phyloP scores from a whole-genome alignment of 1,139 yeast genomes.

The Scheffersomyces segobiensis region DNA sequence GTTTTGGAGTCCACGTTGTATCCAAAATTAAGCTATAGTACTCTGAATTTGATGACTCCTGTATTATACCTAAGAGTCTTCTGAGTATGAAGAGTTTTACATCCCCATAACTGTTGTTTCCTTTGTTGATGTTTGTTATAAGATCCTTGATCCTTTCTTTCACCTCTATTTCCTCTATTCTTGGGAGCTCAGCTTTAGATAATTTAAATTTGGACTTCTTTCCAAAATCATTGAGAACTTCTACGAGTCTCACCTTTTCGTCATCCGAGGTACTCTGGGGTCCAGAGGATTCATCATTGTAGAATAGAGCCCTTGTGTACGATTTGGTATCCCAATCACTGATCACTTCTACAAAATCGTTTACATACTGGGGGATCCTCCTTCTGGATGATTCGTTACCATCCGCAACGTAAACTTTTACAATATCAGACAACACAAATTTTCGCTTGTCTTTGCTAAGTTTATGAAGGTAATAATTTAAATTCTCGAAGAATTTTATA shows the following conservation, averaged over 20 bases:
- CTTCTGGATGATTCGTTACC: constrained; percentile 1
- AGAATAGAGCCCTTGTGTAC: constrained; percentile 14
- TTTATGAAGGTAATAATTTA: constrained; percentile 17
- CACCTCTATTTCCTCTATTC: constrained; percentile 15
- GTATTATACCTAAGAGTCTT: constrained; percentile 26
- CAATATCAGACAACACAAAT: constrained; percentile 18
- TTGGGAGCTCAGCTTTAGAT: constrained; percentile 11
- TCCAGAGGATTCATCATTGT: constrained; percentile 12
- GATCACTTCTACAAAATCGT: constrained; percentile 28
- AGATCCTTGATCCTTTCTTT: constrained; percentile 23
- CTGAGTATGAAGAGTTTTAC: constrained; percentile 46
- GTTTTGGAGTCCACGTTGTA: constrained; percentile 26
- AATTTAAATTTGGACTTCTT: constrained; percentile 13
- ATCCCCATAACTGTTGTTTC: constrained; percentile 45
- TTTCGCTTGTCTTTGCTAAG: constrained; percentile 1
- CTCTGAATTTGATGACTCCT: constrained; percentile 10
- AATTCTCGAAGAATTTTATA: constrained; percentile 18
- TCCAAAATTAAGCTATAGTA: constrained; percentile 21
- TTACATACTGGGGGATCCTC: constrained; percentile 10
- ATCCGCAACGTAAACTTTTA: constrained; percentile 17
- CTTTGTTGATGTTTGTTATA: constrained; percentile 28
- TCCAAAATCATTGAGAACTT: constrained; percentile 41
- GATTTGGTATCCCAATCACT: constrained; percentile 23
- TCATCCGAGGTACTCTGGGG: constrained; percentile 22
- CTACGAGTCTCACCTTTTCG: constrained; percentile 37